These are phyloP conservation scores for Penicillium antarcticum DNA, from an alignment of 495 filamentous ascomycete genomes.

Conservation along the genomic window DNA sequence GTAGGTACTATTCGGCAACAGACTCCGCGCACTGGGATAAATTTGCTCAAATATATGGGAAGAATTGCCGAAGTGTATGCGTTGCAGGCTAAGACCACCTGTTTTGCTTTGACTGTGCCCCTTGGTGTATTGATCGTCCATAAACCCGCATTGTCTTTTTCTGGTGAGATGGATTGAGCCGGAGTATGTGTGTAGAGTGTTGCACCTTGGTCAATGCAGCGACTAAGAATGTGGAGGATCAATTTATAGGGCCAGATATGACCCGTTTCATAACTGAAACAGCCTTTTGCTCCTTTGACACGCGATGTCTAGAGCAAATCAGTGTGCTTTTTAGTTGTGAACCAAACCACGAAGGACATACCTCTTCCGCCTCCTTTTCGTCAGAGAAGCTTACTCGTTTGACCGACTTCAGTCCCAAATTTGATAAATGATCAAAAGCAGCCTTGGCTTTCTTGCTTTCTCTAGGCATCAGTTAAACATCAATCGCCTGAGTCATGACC, in stretches of 20 bases:
- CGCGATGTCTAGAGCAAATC: conserved; percentile 25
- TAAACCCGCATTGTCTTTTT: not conserved
- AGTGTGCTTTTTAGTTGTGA: too few species aligned
- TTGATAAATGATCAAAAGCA: too few species aligned
- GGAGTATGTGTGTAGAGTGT: not conserved
- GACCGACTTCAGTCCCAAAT: too few species aligned
- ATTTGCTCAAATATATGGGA: conserved; percentile 60
- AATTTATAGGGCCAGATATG: conserved; percentile 77
- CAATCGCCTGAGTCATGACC: conserved; percentile 7
- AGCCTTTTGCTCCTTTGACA: conserved; percentile 40
- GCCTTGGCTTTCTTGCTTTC: not conserved
- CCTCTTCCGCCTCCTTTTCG: not conserved
- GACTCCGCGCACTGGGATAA: conserved; percentile 65
- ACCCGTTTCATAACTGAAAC: conserved; percentile 30
- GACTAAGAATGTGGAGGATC: conserved; percentile 49
- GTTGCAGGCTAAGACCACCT: conserved; percentile 71
- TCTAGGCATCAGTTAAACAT: conserved; percentile 12
- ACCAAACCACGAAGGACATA: not conserved
- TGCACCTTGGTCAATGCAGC: not conserved
- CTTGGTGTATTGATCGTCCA: not conserved
- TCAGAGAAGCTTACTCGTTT: too few species aligned
- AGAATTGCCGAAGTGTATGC: conserved; percentile 70
- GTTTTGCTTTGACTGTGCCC: conserved; percentile 26
- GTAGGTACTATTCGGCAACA: conserved; percentile 18
- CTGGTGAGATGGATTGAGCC: not conserved